phyloP scores from a whole-genome alignment of 345 rosid species.

The Crucihimalaya himalaica region DNA sequence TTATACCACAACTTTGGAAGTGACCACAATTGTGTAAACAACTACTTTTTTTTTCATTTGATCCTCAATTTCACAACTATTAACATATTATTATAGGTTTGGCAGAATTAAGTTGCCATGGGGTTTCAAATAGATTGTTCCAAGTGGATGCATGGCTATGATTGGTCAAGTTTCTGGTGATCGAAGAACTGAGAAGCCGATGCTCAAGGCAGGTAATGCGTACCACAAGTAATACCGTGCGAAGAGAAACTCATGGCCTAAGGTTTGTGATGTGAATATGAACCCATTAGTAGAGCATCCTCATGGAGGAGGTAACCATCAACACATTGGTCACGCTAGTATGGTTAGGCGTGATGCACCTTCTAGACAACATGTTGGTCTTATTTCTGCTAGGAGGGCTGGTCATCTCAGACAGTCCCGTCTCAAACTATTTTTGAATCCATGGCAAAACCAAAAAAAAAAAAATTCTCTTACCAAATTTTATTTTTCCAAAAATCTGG shows the following conservation, averaged over 20 bases:
- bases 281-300: constrained; percentile 84
- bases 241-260: constrained; percentile 47
- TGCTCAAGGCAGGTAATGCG: constrained; percentile 75
- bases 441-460: no score
- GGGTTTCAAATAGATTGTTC: constrained; percentile 52
- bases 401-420: constrained; percentile 78
- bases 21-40: no score
- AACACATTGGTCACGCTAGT: constrained; percentile 74
- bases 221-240: constrained; percentile 70
- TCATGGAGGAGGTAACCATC: constrained; percentile 83
- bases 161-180: constrained; percentile 77
- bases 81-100: no score
- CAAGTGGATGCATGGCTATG: constrained; percentile 74
- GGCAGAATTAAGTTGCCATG: no score
- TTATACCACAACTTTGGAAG: no score
- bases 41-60: no score
- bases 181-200: constrained; percentile 75
- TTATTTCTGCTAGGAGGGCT: constrained; percentile 69
- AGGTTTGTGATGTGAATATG: constrained; percentile 83
- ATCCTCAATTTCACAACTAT: no score
- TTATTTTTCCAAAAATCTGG: no score
- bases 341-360: constrained; percentile 69
- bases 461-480: no score
- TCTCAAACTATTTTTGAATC: no score
- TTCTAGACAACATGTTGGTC: constrained; percentile 78